Base-by-base conservation (phyloP, 768 basidiomycete species). In the Podaxis sp. region DNA sequence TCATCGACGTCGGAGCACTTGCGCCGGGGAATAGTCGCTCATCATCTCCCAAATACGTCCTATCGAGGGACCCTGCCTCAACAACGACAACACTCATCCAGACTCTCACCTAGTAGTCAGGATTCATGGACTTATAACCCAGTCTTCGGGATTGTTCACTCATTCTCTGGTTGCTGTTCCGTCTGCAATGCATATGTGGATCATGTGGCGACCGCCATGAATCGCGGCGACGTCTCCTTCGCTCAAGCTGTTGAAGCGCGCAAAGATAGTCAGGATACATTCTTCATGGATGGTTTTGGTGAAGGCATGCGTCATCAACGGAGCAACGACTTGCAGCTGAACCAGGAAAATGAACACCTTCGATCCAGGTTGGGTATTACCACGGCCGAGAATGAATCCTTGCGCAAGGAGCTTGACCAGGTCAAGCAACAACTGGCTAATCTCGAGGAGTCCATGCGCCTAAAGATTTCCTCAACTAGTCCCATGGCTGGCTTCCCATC, bases 201-300 rank as follows among this genome's bases (percentile, higher is more conserved):
- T n/a, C 61, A 62, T 40, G 37, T 62, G 24, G 26, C 17, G 36
- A n/a, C 30, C 37, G 54, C 61, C 15, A 56, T 22, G 11, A 62
- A 56, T 12, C 38, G 26, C 6, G 33, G 26, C 22, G 61, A 62
- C 3, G 24, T 10, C 1, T 56, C 61, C 38, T 15, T 62, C 20
- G 12, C 24, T n/a, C 26, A 56, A 50, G 61, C 61, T 8, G n/a
- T 56, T 2, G 24, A 49, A 13, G 22, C 33, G 6, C 46, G 55
- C 54, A 37, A 49, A 8, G 54, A 62, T 24, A 37, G n/a, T 10
- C 46, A 49, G 15, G 61, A 62, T 49, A 37, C 8, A 1, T 56
- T 56, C 24, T 56, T 62, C 54, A 49, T 62, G 37, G 61, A 62
- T 17, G 61, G 61, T 20, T 62, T 56, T 49, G 24, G 44, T 12